These are phyloP conservation scores for Pyrenula aspistea DNA, from an alignment of 495 filamentous ascomycete genomes.

Conservation along the genomic window DNA sequence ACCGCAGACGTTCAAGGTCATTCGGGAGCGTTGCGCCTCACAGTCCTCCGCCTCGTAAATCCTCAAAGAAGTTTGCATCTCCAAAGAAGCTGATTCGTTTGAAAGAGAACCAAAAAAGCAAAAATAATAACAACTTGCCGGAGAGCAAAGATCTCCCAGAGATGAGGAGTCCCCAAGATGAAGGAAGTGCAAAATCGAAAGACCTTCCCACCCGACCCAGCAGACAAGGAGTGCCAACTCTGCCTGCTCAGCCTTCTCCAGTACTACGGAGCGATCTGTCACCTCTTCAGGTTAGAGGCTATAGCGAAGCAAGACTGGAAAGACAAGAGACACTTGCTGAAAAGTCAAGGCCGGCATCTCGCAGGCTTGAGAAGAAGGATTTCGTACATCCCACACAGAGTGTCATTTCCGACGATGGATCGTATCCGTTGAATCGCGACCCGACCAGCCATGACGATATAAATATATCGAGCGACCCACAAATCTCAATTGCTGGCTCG, in stretches of 20 bases:
- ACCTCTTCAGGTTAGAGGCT: constrained; percentile 23
- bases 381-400: no score
- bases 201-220: constrained; percentile 52
- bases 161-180: constrained; percentile 1
- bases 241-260: constrained; percentile 50
- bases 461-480: neutral
- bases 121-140: constrained; percentile 11
- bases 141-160: neutral
- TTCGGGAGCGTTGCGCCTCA: constrained; percentile 38
- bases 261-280: constrained; percentile 70
- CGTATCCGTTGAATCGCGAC: constrained; percentile 28
- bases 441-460: neutral
- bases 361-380: constrained; percentile 25
- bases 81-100: constrained; percentile 15
- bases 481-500: neutral
- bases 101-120: constrained; percentile 1
- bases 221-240: constrained; percentile 63
- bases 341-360: constrained; percentile 15
- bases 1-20: constrained; percentile 12
- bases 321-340: constrained; percentile 15
- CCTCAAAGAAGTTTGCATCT: constrained; percentile 41
- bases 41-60: constrained; percentile 52
- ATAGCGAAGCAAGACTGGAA: constrained; percentile 29
- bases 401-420: neutral
- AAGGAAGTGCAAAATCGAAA: neutral